These are phyloP conservation scores for Leishmania arabica DNA, from an alignment of 208 protist species.

Conservation along the genomic window DNA sequence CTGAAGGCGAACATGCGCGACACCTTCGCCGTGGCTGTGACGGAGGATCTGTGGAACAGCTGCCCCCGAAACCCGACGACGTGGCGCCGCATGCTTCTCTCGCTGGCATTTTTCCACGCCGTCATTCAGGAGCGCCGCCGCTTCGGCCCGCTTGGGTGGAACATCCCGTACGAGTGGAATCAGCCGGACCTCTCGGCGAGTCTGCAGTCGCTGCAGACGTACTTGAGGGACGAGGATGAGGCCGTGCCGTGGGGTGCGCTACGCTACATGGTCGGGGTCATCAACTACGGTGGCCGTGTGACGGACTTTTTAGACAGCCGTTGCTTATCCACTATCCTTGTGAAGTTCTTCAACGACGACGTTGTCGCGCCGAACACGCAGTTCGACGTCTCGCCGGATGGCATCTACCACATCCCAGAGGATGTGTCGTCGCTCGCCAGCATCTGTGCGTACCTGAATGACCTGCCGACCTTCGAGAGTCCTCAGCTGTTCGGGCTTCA, in stretches of 20 bases:
- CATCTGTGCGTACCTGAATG: slow-evolving; percentile 76
- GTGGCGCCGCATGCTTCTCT: slow-evolving; percentile 96
- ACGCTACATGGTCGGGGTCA: slow-evolving; percentile 92
- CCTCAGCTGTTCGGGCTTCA: slow-evolving; percentile 97
- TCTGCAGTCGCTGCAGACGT: slow-evolving; percentile 79
- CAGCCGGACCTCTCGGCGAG: slow-evolving; percentile 91
- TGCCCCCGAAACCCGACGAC: slow-evolving; percentile 71
- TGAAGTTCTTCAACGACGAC: slow-evolving; percentile 76
- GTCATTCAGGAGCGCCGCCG: slow-evolving; percentile 94
- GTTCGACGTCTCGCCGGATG: slow-evolving; percentile 84
- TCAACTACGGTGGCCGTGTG: slow-evolving; percentile 96
- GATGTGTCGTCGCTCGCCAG: slow-evolving; percentile 63
- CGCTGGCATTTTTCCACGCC: slow-evolving; percentile 95
- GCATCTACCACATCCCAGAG: slow-evolving; percentile 85
- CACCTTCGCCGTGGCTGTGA: slow-evolving; percentile 74
- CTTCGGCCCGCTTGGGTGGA: slow-evolving; percentile 95
- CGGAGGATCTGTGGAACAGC: slow-evolving; percentile 83
- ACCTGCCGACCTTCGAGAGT: slow-evolving; percentile 91
- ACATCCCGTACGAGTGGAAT: slow-evolving; percentile 97
- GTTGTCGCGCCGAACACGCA: slow-evolving; percentile 51
- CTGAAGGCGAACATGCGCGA: slow-evolving; percentile 95
- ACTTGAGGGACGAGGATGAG: slow-evolving; percentile 61
- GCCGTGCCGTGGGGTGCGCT: slow-evolving; percentile 88
- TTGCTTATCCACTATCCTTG: slow-evolving; percentile 75
- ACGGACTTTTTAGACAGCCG: slow-evolving; percentile 94